Base-by-base conservation (phyloP, 1,284 basidiomycete genomes). In the Sparassis latifolia region DNA sequence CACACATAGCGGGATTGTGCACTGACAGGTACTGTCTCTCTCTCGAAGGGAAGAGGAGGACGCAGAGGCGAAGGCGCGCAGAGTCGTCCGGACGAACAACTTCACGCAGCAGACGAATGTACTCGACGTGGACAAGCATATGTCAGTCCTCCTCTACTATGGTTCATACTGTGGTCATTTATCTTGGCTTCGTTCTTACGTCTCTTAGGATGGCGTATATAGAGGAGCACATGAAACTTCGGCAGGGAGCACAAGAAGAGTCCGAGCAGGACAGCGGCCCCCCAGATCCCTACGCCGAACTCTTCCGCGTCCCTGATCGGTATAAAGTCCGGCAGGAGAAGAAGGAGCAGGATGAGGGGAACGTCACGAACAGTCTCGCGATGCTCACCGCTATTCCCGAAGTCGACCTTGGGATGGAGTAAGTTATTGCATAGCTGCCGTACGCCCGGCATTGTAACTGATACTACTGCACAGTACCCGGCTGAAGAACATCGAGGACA, bases 381-480 rank as follows among this genome's bases (percentile, higher is more conserved):
- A 98, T 98, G 96, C 75, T 99, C 51, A 96, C 92, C 10, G 92
- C 91, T 33, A 94, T 99, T 58, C 95, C 95, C 0, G 96, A 98
- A 64, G 91, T 98, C 3, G 96, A 99, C 67, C 74, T 99, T 4
- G 96, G 96, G 50, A 97, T 98, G 86, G 94, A 98, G 93, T 96
- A 62, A 61, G 89, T 82, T 7, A 27, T 31, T 44, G 29, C 10
- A 46, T 50, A 43, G n/a, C 30, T 42, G 10, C 33, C 44, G 28
- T 29, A 12, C 28, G 31, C 43, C 32, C 20, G 20, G 5, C 28
- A 33, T 29, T 35, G 42, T 51, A 20, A 32, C 27, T 38, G 6
- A 35, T 37, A 10, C 44, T 47, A 10, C 7, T 20, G n/a, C 4
- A 5, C 54, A 97, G 94, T 56, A 78, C 86, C 10, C 86, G 95